phyloP scores from a whole-genome alignment of 176 grass and related monocot genomes.

The Elaeis guineensis region DNA sequence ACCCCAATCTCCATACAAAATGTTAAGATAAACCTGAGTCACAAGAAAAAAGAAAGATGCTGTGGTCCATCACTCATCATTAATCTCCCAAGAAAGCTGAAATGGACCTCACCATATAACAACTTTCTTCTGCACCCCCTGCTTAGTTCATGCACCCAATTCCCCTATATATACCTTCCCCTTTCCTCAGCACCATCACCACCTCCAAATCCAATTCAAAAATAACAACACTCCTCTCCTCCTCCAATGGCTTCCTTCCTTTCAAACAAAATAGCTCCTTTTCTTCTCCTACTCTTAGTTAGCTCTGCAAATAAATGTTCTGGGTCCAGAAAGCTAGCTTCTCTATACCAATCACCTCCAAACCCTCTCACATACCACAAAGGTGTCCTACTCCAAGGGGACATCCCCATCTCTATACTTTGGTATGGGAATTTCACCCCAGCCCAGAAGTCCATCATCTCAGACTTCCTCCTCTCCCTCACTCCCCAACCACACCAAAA shows the following conservation, averaged over 20 bases:
- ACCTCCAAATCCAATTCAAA: no score
- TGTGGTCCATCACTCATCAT: no score
- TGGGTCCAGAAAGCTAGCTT: background rate
- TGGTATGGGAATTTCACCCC: constrained; percentile 66
- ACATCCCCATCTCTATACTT: constrained; percentile 36
- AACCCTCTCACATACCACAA: constrained; percentile 43
- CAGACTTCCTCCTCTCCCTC: constrained; percentile 54
- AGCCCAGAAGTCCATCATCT: constrained; percentile 51
- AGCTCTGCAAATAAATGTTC: background rate
- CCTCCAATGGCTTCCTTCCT: no score
- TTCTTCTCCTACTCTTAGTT: background rate
- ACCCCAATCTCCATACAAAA: background rate
- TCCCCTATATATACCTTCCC: constrained; percentile 3
- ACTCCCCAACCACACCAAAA: background rate
- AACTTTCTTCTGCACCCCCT: background rate
- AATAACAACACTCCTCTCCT: no score
- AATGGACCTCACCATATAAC: no score
- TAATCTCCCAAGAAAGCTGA: no score
- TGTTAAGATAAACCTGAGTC: no score
- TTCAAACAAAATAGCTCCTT: no score
- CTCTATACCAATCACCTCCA: constrained; percentile 2
- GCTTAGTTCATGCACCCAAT: background rate
- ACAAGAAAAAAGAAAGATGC: no score
- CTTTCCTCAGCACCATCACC: background rate
- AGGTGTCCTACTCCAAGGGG: constrained; percentile 40